Evolutionary conservation across 257 asterid species (phyloP).

Genomic region (Solanum tacnaense): DNA sequence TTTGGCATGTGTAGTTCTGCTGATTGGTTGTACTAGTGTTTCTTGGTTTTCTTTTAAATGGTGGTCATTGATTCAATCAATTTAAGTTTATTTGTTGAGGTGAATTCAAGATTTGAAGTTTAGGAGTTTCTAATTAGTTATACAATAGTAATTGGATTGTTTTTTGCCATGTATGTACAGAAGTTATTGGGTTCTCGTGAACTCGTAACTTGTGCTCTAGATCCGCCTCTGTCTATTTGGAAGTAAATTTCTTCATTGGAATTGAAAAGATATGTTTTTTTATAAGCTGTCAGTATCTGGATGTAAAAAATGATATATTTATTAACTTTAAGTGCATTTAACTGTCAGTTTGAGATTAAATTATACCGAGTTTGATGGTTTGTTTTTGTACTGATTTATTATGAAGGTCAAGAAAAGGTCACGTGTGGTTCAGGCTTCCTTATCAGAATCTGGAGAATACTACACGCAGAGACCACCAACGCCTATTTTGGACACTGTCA

Average conservation of each 20-base stretch:
- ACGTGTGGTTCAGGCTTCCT: slow-evolving; percentile 47
- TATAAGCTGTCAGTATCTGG: neutral
- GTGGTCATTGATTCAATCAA: neutral
- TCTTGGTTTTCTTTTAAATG: neutral
- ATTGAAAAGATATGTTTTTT: neutral
- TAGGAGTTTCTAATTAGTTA: neutral
- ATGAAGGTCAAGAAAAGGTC: slow-evolving; percentile 43
- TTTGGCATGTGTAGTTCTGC: neutral
- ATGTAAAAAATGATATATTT: neutral
- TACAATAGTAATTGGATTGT: neutral
- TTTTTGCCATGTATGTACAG: neutral
- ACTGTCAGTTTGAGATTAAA: slow-evolving; percentile 1
- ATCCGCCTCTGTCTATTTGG: neutral
- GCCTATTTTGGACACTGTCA: slow-evolving; percentile 86
- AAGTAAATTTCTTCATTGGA: neutral
- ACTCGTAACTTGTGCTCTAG: neutral
- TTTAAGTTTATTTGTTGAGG: neutral
- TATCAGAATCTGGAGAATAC: slow-evolving; percentile 74
- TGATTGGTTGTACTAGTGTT: neutral
- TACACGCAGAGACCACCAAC: slow-evolving; percentile 88
- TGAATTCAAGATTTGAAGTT: neutral
- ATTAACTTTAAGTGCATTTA: neutral
- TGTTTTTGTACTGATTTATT: slow-evolving; percentile 7
- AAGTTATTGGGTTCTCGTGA: neutral
- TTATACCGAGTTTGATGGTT: slow-evolving; percentile 13